These are phyloP conservation scores for Chaetomium sp. DNA, from an alignment of 2,329 filamentous ascomycete species.

Conservation along the genomic window DNA sequence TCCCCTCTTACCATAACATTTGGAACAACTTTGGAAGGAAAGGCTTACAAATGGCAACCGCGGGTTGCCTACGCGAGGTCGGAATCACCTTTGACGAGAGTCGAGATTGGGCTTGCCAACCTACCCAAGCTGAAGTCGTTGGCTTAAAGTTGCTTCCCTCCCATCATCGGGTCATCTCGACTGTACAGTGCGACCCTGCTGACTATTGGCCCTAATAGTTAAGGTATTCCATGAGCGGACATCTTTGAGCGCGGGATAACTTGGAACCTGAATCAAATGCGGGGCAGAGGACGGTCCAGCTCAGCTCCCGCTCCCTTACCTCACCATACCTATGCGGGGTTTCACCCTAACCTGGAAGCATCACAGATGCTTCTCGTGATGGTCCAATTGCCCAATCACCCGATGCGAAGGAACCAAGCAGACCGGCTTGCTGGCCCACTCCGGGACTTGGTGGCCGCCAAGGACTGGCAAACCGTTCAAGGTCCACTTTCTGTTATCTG, in stretches of 20 bases:
- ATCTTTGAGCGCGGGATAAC: not conserved
- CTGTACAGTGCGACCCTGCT: not conserved
- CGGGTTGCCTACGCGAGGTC: not conserved
- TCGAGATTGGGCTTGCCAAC: too few relatives aligned
- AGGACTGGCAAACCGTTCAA: not conserved
- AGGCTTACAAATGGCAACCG: constrained; percentile 15
- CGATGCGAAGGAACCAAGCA: not conserved
- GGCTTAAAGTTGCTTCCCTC: not conserved
- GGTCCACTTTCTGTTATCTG: constrained; percentile 25
- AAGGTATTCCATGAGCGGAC: not conserved
- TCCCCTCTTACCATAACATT: not conserved
- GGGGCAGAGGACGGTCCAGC: not conserved
- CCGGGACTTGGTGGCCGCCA: not conserved
- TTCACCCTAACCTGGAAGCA: not conserved
- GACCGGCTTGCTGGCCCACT: not conserved
- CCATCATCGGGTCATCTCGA: not conserved
- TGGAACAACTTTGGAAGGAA: not conserved
- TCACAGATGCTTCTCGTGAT: not conserved
- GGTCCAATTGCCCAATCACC: constrained; percentile 1
- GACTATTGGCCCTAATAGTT: not conserved
- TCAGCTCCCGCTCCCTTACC: not conserved
- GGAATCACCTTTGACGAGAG: not conserved
- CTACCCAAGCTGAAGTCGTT: not conserved
- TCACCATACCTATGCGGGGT: not conserved
- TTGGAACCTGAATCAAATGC: not conserved